phyloP scores from a whole-genome alignment of 108 stramenopile genomes.

The Cylindrotheca closterium region DNA sequence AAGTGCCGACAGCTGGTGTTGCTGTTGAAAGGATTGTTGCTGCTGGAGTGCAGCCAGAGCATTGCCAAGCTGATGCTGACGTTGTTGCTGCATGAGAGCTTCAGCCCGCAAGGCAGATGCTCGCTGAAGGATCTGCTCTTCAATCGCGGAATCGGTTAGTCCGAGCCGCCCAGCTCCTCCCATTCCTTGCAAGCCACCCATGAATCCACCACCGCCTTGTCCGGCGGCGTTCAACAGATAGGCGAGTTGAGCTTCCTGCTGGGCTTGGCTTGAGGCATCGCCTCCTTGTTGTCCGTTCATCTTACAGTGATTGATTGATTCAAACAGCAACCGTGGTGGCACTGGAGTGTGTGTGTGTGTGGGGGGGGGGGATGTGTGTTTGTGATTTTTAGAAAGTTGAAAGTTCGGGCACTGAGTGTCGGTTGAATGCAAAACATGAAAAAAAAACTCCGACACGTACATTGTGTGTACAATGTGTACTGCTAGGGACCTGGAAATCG shows the following conservation, averaged over 20 bases:
- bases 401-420: too few species aligned
- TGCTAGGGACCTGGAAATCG: too few species aligned
- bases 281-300: constrained; percentile 24
- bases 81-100: constrained; percentile 37
- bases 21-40: constrained; percentile 17
- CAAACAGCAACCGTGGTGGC: too few species aligned
- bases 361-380: too few species aligned
- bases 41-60: constrained; percentile 35
- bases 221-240: constrained; percentile 16
- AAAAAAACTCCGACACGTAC: not conserved
- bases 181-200: not conserved
- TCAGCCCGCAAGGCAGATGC: constrained; percentile 37
- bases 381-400: too few species aligned
- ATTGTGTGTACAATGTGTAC: too few species aligned
- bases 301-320: too few species aligned
- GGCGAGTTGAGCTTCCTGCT: constrained; percentile 13
- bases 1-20: constrained; percentile 13
- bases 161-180: constrained; percentile 6
- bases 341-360: too few species aligned
- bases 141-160: constrained; percentile 14
- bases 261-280: constrained; percentile 8
- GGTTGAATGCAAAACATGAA: too few species aligned
- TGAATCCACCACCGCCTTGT: constrained; percentile 4
- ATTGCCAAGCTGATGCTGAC: constrained; percentile 20
- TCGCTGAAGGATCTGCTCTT: constrained; percentile 40